Evolutionary conservation across 2,329 filamentous ascomycete species (phyloP).

Genomic region (Ascochyta viciae-villosae): DNA sequence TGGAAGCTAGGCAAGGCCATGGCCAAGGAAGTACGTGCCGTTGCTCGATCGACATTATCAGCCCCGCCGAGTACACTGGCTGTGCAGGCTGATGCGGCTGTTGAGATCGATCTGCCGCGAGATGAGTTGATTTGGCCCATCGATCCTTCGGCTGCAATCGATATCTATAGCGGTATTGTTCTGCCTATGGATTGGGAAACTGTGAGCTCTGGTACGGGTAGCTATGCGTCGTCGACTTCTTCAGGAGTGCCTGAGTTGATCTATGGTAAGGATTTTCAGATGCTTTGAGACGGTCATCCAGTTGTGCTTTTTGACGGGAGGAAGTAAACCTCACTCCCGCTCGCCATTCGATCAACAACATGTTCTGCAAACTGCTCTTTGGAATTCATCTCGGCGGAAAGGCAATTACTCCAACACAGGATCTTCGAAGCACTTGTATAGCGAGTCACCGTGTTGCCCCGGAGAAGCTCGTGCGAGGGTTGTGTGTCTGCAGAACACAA

Average conservation of each 20-base stretch:
- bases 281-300: no score
- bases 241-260: neutral
- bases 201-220: neutral
- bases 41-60: conserved; percentile 71
- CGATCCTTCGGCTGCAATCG: conserved; percentile 36
- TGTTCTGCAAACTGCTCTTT: neutral
- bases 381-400: neutral
- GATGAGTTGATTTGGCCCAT: conserved; percentile 42
- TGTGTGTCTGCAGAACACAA: no score
- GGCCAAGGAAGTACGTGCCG: conserved; percentile 74
- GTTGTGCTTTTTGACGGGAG: neutral
- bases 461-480: neutral
- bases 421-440: neutral
- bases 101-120: conserved; percentile 36
- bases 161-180: conserved; percentile 43
- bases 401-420: no score
- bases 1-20: conserved; percentile 76
- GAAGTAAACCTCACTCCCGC: neutral
- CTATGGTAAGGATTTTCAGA: neutral
- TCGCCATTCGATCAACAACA: neutral
- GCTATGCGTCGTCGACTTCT: conserved; percentile 5
- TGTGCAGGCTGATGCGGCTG: conserved; percentile 18
- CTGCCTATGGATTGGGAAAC: conserved; percentile 33
- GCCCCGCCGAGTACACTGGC: conserved; percentile 16
- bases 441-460: neutral